Percentiles rank a stretch among this genome's conserved stretches.
Conservation (phyloP, 805 yeast genomes). For the Cyberlindnera bimundalis region DNA sequence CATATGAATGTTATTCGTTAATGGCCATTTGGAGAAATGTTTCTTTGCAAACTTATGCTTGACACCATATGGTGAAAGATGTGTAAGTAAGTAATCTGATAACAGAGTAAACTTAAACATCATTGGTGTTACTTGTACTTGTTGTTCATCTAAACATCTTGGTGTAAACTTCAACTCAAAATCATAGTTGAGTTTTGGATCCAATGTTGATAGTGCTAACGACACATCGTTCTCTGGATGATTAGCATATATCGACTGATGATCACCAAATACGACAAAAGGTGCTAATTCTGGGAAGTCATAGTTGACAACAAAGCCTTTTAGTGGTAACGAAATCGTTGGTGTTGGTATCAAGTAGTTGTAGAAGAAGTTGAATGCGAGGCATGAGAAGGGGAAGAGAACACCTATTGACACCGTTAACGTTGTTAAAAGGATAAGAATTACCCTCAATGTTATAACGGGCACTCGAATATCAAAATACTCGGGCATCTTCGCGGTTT, state of each 20-base stretch:
- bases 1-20: conserved; percentile 25
- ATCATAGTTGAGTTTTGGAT: conserved; percentile 20
- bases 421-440: conserved; percentile 17
- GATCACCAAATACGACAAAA: conserved; percentile 20
- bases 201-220: conserved; percentile 1
- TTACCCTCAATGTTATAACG: conserved; percentile 22
- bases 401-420: conserved; percentile 13
- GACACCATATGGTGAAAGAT: conserved; percentile 11
- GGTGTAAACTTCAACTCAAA: conserved; percentile 19
- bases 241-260: conserved; percentile 17
- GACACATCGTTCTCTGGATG: conserved; percentile 12
- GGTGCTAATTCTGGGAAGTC: conserved; percentile 22
- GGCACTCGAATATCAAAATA: conserved; percentile 24
- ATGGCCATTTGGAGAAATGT: conserved; percentile 24
- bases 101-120: conserved; percentile 25
- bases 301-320: conserved; percentile 21
- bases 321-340: conserved; percentile 19
- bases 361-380: conserved; percentile 27
- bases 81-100: conserved; percentile 14
- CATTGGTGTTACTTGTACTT: conserved; percentile 12
- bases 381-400: conserved; percentile 23
- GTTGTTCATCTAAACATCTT: neutral
- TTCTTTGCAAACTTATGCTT: conserved; percentile 13
- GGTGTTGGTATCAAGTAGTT: conserved; percentile 24
- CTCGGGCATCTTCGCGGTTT: conserved; percentile 4